A percentile compares a stretch with the other conserved stretches of the same genome.
phyloP scores from a whole-genome alignment of 2,329 filamentous ascomycete genomes.

The Fusarium torulosum region DNA sequence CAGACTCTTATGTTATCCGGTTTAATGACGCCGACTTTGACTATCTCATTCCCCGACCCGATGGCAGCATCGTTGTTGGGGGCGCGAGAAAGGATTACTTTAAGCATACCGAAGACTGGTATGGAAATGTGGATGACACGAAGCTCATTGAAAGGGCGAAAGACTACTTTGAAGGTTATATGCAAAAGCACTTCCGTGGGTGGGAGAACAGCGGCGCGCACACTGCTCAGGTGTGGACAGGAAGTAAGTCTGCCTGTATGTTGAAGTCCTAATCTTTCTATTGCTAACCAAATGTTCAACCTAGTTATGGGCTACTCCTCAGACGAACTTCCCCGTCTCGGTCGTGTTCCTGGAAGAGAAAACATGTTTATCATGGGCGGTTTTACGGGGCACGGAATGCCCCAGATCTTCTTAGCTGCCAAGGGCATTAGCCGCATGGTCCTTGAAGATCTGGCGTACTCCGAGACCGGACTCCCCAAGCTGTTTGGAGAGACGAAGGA shows the following conservation, averaged over 20 bases:
- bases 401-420: constrained; percentile 56
- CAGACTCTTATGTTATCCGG: constrained; percentile 42
- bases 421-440: not conserved
- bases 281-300: not conserved
- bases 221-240: constrained; percentile 3
- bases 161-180: constrained; percentile 62
- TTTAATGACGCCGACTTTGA: constrained; percentile 51
- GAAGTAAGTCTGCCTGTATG: not conserved
- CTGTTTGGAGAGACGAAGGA: not conserved
- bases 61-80: constrained; percentile 55
- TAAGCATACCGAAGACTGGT: constrained; percentile 59
- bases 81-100: constrained; percentile 51
- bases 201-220: constrained; percentile 59
- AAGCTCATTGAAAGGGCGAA: constrained; percentile 57
- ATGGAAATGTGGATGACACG: constrained; percentile 60
- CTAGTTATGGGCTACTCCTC: constrained; percentile 1
- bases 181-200: constrained; percentile 61
- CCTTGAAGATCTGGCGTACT: not conserved
- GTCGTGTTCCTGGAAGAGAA: not conserved
- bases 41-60: constrained; percentile 59
- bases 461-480: not conserved
- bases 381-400: constrained; percentile 66
- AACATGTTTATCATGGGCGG: constrained; percentile 60
- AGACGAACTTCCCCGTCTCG: not conserved
- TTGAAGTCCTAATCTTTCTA: fast-evolving